These are phyloP conservation scores for Pseudogymnoascus verrucosus DNA, from an alignment of 2,329 filamentous ascomycete genomes.

Conservation along the genomic window DNA sequence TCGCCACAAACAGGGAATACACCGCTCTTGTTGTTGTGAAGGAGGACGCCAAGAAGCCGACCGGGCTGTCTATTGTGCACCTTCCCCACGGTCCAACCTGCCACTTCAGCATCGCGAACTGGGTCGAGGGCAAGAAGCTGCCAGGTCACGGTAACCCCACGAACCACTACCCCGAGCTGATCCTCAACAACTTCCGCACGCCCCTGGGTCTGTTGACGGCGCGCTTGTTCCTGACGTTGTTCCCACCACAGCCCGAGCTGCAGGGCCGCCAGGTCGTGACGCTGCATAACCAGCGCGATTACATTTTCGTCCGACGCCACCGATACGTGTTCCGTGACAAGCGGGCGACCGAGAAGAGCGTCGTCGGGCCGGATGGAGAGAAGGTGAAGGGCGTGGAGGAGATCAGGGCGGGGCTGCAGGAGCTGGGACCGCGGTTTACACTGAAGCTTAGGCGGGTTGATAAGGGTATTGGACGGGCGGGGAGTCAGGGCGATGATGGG, in stretches of 20 bases:
- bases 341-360: constrained; percentile 75
- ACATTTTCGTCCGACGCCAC: constrained; percentile 86
- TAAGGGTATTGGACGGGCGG: constrained; percentile 68
- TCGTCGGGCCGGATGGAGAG: constrained; percentile 73
- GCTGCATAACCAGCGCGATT: constrained; percentile 90
- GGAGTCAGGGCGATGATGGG: constrained; percentile 43
- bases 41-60: constrained; percentile 80
- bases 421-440: constrained; percentile 76
- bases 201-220: constrained; percentile 83
- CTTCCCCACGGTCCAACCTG: constrained; percentile 82
- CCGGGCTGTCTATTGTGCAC: constrained; percentile 75
- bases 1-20: constrained; percentile 73
- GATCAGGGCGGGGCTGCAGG: constrained; percentile 80
- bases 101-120: constrained; percentile 85
- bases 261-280: constrained; percentile 85
- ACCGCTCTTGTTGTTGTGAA: constrained; percentile 78
- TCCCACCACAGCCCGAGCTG: constrained; percentile 75
- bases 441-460: constrained; percentile 87
- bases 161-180: constrained; percentile 80
- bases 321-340: constrained; percentile 92
- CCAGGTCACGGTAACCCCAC: constrained; percentile 85
- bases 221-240: constrained; percentile 71
- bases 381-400: constrained; percentile 77
- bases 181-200: constrained; percentile 92
- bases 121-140: constrained; percentile 78